Evolutionary conservation across 257 asterid species (phyloP).

Genomic region (Solanum rostratum): DNA sequence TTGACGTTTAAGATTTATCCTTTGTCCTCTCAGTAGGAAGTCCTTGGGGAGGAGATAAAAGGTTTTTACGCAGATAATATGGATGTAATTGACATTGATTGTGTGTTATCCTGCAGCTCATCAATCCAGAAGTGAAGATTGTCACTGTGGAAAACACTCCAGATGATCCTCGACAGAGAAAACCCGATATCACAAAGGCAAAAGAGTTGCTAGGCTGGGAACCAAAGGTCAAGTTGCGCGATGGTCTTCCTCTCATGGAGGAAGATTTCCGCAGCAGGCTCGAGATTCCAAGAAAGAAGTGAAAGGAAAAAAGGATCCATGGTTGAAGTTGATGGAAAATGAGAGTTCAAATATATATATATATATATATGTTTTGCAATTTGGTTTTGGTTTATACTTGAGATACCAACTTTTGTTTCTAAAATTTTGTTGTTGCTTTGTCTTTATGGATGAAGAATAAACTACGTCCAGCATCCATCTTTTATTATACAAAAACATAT

Average conservation of each 20-base stretch:
- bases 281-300: constrained; percentile 36
- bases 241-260: constrained; percentile 95
- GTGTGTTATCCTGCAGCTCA: constrained; percentile 36
- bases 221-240: constrained; percentile 69
- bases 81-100: not conserved
- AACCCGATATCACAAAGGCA: constrained; percentile 86
- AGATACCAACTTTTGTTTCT: not conserved
- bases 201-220: constrained; percentile 83
- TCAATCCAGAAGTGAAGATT: constrained; percentile 66
- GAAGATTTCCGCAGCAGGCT: constrained; percentile 82
- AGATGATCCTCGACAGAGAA: constrained; percentile 95
- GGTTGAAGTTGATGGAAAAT: not conserved
- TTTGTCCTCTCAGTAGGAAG: not conserved
- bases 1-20: not conserved
- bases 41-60: not conserved
- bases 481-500: not conserved
- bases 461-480: not conserved
- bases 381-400: not conserved
- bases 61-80: too few relatives aligned
- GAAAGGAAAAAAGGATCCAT: not conserved
- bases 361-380: not conserved
- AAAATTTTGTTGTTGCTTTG: not conserved
- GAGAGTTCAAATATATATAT: not conserved
- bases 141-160: constrained; percentile 85
- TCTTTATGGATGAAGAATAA: not conserved